Evolutionary conservation across 768 basidiomycete genomes (phyloP), one percentile per base, ranked within the genome.

Genomic region (Sarcomyxa edulis): DNA sequence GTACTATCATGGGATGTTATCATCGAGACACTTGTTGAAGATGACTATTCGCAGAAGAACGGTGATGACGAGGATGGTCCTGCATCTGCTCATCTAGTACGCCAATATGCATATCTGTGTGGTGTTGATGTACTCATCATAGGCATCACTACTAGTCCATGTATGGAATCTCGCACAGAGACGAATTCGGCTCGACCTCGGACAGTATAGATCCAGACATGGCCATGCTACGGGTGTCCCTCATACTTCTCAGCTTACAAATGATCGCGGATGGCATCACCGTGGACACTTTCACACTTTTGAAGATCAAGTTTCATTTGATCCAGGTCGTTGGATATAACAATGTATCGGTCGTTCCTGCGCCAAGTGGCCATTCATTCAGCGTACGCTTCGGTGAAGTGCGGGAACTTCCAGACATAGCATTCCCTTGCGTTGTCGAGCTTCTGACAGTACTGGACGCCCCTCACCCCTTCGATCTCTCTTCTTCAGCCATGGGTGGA

Each of bases 1-100:
- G 84, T 84, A 24, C 54, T 87, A 9, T 72, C 76, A 1, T 87
- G 84, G 83, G 66, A 72, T 20, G 64, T 64, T 18, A 68, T 87
- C 20, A 57, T 80, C 30, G 79, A 81, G 45, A 62, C 71, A 0
- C 60, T 85, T 10, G 51, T 66, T 1, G 79, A 84, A 50, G 73
- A 75, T 40, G 76, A 77, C 34, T 69, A 67, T 39, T 55, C 64
- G 9, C 54, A 62, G 34, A 58, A 49, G 24, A 58, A 61, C 39
- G 60, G 54, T n/a, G 49, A 61, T 35, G 56, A 62, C 35, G 69
- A 62, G 29, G 58, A 61, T 35, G 69, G 59, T 7, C 58, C 64
- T 5, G 60, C 63, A 19, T 53, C 66, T 28, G 61, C 65, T 15
- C 68, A 69, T 49, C 48, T 66, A 41, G 72, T 74, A 48, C 41